Evolutionary conservation across 164 flowering plant species (phyloP).

Genomic region (Stephania yunnanensis): DNA sequence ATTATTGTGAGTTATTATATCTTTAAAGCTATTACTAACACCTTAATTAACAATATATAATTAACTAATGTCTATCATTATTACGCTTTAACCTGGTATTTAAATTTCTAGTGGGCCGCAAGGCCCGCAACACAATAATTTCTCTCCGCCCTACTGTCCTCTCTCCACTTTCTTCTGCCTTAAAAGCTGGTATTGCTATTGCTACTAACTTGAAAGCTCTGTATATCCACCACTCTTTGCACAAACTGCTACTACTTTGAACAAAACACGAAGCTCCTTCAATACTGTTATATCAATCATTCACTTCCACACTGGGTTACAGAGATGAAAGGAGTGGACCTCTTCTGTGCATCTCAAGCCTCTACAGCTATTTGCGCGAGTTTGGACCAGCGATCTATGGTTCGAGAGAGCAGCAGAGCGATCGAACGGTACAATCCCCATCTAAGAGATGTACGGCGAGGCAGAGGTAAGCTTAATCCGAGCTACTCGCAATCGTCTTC

Average conservation of each 20-base stretch:
- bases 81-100: background rate
- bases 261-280: background rate
- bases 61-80: background rate
- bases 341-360: conserved; percentile 71
- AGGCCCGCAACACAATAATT: background rate
- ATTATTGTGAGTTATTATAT: too few relatives aligned
- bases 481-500: conserved; percentile 40
- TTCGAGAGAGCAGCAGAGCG: conserved; percentile 30
- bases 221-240: background rate
- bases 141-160: background rate
- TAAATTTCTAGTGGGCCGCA: background rate
- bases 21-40: too few relatives aligned
- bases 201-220: background rate
- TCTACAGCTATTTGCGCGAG: conserved; percentile 75
- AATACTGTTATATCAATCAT: too few relatives aligned
- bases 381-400: conserved; percentile 44
- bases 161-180: background rate
- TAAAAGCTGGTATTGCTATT: background rate
- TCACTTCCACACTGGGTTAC: too few relatives aligned
- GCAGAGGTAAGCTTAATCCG: conserved; percentile 12
- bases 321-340: conserved; percentile 59
- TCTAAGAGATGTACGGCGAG: conserved; percentile 17
- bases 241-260: background rate
- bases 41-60: too few relatives aligned
- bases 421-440: conserved; percentile 29